Evolutionary conservation across 106 monocot species (phyloP).

Genomic region (Allium fistulosum): DNA sequence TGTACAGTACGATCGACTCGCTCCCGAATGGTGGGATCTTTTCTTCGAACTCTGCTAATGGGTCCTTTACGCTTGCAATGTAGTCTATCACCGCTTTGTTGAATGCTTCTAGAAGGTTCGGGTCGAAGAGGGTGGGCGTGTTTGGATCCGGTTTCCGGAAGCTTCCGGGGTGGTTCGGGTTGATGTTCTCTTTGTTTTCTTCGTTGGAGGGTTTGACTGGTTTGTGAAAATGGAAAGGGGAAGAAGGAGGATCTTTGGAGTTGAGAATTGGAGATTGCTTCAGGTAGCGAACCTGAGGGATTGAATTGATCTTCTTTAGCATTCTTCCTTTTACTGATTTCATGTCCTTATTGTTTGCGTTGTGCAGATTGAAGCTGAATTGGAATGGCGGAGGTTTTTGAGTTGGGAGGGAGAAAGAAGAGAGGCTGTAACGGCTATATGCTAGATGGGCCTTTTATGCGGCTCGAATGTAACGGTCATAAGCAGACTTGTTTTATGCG

Average conservation of each 20-base stretch:
- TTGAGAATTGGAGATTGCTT: constrained; percentile 15
- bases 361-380: no score
- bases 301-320: constrained; percentile 43
- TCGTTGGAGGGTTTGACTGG: not conserved
- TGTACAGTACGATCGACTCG: constrained; percentile 44
- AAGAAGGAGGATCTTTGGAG: constrained; percentile 1
- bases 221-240: constrained; percentile 1
- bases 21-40: constrained; percentile 43
- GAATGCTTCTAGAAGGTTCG: constrained; percentile 37
- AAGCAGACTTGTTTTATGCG: no score
- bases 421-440: no score
- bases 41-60: constrained; percentile 25
- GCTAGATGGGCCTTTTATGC: no score
- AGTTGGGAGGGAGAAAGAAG: no score
- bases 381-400: no score
- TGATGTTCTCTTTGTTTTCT: not conserved
- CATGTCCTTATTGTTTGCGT: constrained; percentile 12
- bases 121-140: constrained; percentile 34
- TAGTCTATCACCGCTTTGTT: constrained; percentile 23
- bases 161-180: constrained; percentile 2
- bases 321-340: constrained; percentile 50
- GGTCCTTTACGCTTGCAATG: constrained; percentile 6
- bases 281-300: constrained; percentile 27
- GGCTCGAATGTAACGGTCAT: no score
- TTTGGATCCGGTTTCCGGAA: constrained; percentile 22